A percentile compares a stretch with the other conserved stretches of the same genome.
phyloP scores from a whole-genome alignment of 345 rosid genomes.

The Salix caprea region DNA sequence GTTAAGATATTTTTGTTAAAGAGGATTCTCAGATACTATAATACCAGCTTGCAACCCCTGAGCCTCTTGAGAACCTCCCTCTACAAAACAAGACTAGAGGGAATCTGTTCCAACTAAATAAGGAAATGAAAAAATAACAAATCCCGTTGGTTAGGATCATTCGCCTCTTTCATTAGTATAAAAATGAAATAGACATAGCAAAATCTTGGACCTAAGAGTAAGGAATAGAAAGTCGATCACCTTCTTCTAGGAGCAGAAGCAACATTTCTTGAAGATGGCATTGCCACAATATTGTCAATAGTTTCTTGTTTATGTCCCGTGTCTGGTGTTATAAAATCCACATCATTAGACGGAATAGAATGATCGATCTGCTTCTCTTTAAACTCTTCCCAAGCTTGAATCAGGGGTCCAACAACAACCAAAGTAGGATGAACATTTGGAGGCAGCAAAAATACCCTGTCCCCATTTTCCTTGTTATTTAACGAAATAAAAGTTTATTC shows the following conservation, averaged over 20 bases:
- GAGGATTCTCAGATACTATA: background rate
- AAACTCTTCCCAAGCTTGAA: conserved; percentile 36
- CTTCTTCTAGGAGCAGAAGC: conserved; percentile 58
- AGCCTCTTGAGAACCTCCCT: background rate
- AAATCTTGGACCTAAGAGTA: background rate
- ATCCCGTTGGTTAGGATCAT: background rate
- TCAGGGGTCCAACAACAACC: conserved; percentile 55
- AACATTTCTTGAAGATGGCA: conserved; percentile 33
- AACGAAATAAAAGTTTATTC: conserved; percentile 63
- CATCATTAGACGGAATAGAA: conserved; percentile 28
- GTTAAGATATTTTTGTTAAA: background rate
- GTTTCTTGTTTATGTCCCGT: conserved; percentile 21
- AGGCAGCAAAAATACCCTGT: conserved; percentile 59
- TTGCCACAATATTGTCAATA: conserved; percentile 28
- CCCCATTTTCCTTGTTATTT: conserved; percentile 60
- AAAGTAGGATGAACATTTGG: conserved; percentile 47
- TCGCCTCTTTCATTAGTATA: background rate
- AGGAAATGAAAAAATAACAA: background rate
- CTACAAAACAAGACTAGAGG: background rate
- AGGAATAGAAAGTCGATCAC: conserved; percentile 23
- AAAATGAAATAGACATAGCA: background rate
- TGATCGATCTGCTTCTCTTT: conserved; percentile 24
- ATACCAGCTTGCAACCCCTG: background rate
- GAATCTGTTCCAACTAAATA: background rate
- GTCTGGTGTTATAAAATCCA: conserved; percentile 14